These are phyloP conservation scores for Protomyces lactucae-debilis DNA, from an alignment of 1,139 yeast species.

Conservation along the genomic window DNA sequence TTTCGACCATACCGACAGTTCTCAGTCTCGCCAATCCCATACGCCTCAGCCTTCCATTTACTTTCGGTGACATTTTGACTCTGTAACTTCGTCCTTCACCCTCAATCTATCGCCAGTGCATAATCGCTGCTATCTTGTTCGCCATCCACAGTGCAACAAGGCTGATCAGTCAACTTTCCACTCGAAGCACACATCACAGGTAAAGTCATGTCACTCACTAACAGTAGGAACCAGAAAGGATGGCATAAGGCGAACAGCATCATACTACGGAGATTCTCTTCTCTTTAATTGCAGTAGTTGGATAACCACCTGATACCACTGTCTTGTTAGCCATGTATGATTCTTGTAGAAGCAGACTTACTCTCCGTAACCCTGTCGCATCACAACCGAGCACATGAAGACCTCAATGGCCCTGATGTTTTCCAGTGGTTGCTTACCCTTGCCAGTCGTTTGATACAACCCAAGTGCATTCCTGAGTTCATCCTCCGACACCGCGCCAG, in stretches of 20 bases:
- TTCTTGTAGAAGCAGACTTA: conserved; percentile 44
- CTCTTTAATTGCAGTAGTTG: conserved; percentile 13
- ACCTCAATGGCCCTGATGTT: conserved; percentile 90
- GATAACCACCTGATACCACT: conserved; percentile 23
- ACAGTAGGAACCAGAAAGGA: neutral
- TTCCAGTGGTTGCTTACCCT: conserved; percentile 71
- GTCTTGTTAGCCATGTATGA: neutral
- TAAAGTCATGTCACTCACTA: neutral
- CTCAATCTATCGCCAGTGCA: too few species aligned
- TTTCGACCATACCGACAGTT: too few species aligned
- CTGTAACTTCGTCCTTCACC: too few species aligned
- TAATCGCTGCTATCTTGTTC: too few species aligned
- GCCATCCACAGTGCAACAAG: too few species aligned
- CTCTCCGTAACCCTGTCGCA: conserved; percentile 86
- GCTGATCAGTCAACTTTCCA: too few species aligned
- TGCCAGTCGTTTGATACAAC: conserved; percentile 67
- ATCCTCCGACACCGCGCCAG: conserved; percentile 90
- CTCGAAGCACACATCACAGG: too few species aligned
- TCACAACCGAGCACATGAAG: conserved; percentile 87
- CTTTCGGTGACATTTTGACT: too few species aligned
- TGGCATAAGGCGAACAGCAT: neutral
- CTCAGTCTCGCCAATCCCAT: too few species aligned
- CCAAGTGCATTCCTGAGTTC: conserved; percentile 90
- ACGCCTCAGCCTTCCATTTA: too few species aligned
- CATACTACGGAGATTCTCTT: neutral